Evolutionary conservation across 2,329 filamentous ascomycete species (phyloP).

Genomic region (Colletotrichum sp.): DNA sequence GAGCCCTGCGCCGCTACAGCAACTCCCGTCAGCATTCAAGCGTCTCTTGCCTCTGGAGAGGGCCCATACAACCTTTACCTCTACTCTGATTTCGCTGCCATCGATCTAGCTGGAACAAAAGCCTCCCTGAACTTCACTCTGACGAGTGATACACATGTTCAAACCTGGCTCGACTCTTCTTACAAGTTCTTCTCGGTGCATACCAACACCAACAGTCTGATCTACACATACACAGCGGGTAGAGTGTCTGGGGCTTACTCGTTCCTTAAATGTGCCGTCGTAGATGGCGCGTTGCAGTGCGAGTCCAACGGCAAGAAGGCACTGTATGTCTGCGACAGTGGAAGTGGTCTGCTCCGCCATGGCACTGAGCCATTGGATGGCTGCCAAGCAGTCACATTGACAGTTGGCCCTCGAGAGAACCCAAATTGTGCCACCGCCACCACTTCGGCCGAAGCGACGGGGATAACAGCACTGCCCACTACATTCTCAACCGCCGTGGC

Average conservation of each 20-base stretch:
- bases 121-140: neutral
- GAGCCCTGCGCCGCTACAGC: neutral
- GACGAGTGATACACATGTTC: neutral
- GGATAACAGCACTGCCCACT: neutral
- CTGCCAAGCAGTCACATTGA: neutral
- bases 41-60: slow-evolving; percentile 4
- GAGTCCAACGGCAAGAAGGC: neutral
- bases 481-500: neutral
- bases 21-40: neutral
- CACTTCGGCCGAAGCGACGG: neutral
- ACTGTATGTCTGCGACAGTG: slow-evolving; percentile 17
- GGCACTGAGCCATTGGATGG: neutral
- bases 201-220: slow-evolving; percentile 23
- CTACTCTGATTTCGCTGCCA: slow-evolving; percentile 21
- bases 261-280: slow-evolving; percentile 2
- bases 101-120: slow-evolving; percentile 13
- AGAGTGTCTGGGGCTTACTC: slow-evolving; percentile 10
- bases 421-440: neutral
- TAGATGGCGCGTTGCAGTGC: neutral
- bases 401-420: neutral
- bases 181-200: slow-evolving; percentile 5
- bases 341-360: neutral
- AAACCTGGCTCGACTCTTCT: neutral
- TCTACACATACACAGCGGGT: slow-evolving; percentile 19
- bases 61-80: slow-evolving; percentile 8